Conservation (phyloP, 345 rosid species). For the Populus euphratica region DNA sequence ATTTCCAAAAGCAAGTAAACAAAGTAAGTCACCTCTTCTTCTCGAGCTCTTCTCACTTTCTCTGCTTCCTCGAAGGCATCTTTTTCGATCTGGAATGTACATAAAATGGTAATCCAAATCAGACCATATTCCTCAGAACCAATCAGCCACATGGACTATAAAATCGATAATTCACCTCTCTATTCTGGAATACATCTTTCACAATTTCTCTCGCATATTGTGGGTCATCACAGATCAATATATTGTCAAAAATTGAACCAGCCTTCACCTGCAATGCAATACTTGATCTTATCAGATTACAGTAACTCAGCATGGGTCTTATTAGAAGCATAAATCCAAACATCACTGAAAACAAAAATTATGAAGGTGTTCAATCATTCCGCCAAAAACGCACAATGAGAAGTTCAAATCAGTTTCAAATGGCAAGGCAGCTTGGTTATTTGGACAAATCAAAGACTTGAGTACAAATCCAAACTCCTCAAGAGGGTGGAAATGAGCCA, state of each 20-base stretch:
- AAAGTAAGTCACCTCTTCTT: slow-evolving; percentile 65
- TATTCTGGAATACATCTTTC: slow-evolving; percentile 53
- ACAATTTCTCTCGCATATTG: slow-evolving; percentile 77
- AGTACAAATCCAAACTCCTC: background rate
- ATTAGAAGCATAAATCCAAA: background rate
- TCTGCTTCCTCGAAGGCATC: slow-evolving; percentile 92
- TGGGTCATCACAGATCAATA: slow-evolving; percentile 85
- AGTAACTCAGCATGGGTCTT: background rate
- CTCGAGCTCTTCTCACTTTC: slow-evolving; percentile 75
- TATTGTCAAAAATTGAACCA: slow-evolving; percentile 83
- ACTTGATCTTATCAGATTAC: background rate
- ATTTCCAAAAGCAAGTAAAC: background rate
- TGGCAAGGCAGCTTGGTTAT: background rate
- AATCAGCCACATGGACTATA: background rate
- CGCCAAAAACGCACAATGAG: background rate
- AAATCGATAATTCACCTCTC: slow-evolving; percentile 53
- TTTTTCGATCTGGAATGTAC: slow-evolving; percentile 56
- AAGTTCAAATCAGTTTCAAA: background rate
- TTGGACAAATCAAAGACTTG: background rate
- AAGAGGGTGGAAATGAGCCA: background rate
- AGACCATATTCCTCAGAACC: background rate
- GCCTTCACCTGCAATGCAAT: slow-evolving; percentile 73
- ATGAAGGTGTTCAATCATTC: background rate
- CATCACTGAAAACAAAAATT: background rate
- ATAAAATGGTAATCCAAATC: slow-evolving; percentile 3